A percentile compares a stretch with the other conserved stretches of the same genome.
These are phyloP conservation scores for Fusarium aywerte DNA, from an alignment of 2,329 filamentous ascomycete species.

Conservation along the genomic window DNA sequence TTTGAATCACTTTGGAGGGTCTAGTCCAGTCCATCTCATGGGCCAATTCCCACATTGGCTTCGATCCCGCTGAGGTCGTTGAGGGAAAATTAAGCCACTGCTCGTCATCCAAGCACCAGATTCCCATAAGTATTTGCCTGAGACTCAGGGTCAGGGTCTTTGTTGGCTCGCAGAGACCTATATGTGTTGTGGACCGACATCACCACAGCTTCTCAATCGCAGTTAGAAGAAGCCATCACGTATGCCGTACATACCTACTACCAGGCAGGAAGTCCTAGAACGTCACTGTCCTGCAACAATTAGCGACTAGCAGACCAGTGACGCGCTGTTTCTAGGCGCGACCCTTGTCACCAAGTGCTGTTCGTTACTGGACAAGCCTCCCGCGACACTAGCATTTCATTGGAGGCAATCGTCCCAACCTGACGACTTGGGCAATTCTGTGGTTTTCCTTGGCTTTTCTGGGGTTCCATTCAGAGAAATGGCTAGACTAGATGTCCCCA, in stretches of 20 bases:
- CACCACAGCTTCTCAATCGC: slow-evolving; percentile 1
- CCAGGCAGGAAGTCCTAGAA: neutral
- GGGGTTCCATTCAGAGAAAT: slow-evolving; percentile 14
- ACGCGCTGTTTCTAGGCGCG: slow-evolving; percentile 5
- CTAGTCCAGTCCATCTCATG: slow-evolving; percentile 39
- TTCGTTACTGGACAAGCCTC: slow-evolving; percentile 37
- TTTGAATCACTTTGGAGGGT: slow-evolving; percentile 37
- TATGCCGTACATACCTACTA: neutral
- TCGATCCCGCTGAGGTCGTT: neutral
- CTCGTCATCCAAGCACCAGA: neutral
- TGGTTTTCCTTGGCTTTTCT: slow-evolving; percentile 27
- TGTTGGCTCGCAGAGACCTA: neutral
- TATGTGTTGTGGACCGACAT: neutral
- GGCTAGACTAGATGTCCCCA: neutral
- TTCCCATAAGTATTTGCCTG: neutral
- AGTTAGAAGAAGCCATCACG: neutral
- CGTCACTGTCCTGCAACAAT: slow-evolving; percentile 4
- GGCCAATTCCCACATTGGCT: neutral
- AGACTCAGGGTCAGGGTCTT: neutral
- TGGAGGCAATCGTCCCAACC: slow-evolving; percentile 27
- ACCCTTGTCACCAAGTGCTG: slow-evolving; percentile 6
- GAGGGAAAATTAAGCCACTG: neutral
- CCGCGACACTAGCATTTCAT: slow-evolving; percentile 42
- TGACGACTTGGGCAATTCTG: slow-evolving; percentile 35
- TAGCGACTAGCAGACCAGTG: slow-evolving; percentile 7